Evolutionary conservation across 2,329 filamentous ascomycete species (phyloP).

Genomic region (Chaetoscypha palmicola): DNA sequence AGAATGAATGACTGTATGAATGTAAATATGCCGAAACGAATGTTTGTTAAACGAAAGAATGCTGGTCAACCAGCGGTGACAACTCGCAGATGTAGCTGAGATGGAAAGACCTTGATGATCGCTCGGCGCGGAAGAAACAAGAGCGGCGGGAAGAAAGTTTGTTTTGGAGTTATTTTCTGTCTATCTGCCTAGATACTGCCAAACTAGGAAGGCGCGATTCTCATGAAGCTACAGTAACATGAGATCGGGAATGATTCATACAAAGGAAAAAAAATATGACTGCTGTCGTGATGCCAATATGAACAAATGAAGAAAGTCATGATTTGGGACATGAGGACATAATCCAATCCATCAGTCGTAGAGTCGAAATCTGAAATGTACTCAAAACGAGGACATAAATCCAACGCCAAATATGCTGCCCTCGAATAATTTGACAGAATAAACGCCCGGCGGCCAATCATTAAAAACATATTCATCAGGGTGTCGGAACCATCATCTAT

Average conservation of each 20-base stretch:
- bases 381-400: conserved; percentile 4
- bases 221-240: conserved; percentile 9
- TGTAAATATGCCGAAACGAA: too few species aligned
- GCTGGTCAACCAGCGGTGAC: too few species aligned
- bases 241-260: neutral
- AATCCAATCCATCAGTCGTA: conserved; percentile 8
- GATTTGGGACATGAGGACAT: conserved; percentile 9
- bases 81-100: too few species aligned
- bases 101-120: too few species aligned
- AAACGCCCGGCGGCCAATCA: neutral
- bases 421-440: conserved; percentile 2
- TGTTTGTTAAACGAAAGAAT: too few species aligned
- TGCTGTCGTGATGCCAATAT: neutral
- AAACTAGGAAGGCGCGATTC: conserved; percentile 11
- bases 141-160: too few species aligned
- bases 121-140: too few species aligned
- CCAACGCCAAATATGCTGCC: conserved; percentile 5
- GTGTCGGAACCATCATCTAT: neutral
- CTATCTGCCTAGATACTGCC: neutral
- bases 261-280: conserved; percentile 7
- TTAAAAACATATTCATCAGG: neutral
- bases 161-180: neutral
- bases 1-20: too few species aligned
- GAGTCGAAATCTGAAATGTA: conserved; percentile 12
- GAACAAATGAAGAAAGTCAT: conserved; percentile 2